Evolutionary conservation across 1,139 yeast species (phyloP).

Genomic region (Debaryomyces fabryi): DNA sequence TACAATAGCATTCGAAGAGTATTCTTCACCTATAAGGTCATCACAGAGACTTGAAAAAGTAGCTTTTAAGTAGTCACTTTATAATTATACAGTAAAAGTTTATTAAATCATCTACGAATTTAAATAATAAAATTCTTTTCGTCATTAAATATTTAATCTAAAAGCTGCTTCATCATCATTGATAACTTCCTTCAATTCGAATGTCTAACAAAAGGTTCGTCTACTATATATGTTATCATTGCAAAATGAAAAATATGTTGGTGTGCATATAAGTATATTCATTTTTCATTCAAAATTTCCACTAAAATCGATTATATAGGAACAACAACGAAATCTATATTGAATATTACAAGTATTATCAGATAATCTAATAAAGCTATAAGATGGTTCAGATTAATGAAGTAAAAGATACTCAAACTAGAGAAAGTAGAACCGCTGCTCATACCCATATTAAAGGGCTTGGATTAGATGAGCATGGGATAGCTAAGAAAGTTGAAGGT

Average conservation of each 20-base stretch:
- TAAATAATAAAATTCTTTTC: too few species aligned
- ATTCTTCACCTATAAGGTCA: neutral
- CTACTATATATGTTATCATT: neutral
- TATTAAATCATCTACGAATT: neutral
- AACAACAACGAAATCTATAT: neutral
- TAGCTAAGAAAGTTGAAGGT: conserved; percentile 83
- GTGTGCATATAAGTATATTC: conserved; percentile 6
- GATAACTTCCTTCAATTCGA: neutral
- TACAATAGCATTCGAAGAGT: neutral
- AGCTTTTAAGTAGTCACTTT: neutral
- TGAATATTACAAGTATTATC: neutral
- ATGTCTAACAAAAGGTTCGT: neutral
- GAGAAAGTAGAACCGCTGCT: conserved; percentile 87
- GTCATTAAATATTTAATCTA: neutral
- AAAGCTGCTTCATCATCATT: neutral
- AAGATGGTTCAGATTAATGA: conserved; percentile 83
- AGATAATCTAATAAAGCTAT: neutral
- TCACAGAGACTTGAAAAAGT: neutral
- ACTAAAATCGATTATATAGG: neutral
- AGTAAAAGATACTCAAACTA: conserved; percentile 60
- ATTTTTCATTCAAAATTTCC: conserved; percentile 6
- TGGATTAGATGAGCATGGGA: conserved; percentile 89
- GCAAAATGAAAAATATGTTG: conserved; percentile 1
- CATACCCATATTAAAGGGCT: conserved; percentile 96
- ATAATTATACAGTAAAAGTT: neutral